Percentiles rank a stretch among this genome's conserved stretches.
These are phyloP conservation scores for Lipomyces mesembrius DNA, from an alignment of 805 yeast genomes.

Conservation along the genomic window DNA sequence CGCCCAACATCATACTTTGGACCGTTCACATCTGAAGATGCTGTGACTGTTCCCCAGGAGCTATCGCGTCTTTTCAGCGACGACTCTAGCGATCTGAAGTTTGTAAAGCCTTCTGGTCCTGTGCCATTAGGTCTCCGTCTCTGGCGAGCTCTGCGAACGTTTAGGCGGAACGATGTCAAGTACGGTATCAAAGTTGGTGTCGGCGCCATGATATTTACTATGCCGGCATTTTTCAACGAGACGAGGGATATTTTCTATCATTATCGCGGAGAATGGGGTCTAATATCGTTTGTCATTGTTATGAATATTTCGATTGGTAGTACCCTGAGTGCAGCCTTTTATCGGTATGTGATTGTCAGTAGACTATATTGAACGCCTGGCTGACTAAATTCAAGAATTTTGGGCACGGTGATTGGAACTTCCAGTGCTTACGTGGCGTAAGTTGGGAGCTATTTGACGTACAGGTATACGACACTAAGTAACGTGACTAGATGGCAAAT, in stretches of 20 bases:
- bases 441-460: not conserved
- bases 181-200: constrained; percentile 80
- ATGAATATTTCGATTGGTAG: constrained; percentile 88
- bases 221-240: constrained; percentile 66
- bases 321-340: constrained; percentile 52
- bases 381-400: constrained; percentile 45
- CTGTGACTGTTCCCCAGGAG: not conserved
- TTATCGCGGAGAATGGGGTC: constrained; percentile 85
- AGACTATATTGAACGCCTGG: not conserved
- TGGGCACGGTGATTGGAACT: constrained; percentile 80
- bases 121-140: constrained; percentile 33
- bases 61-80: not conserved
- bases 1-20: not conserved
- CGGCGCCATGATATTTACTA: constrained; percentile 69
- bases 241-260: constrained; percentile 59
- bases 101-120: not conserved
- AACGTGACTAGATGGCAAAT: constrained; percentile 53
- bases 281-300: constrained; percentile 77
- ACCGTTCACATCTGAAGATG: not conserved
- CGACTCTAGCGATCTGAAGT: constrained; percentile 10
- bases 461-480: not conserved
- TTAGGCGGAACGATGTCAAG: constrained; percentile 69
- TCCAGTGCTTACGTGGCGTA: constrained; percentile 56
- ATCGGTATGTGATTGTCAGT: constrained; percentile 6
- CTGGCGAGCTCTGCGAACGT: constrained; percentile 52